Base-by-base conservation (phyloP, 2,329 filamentous ascomycete genomes). In the Calonectria montana region DNA sequence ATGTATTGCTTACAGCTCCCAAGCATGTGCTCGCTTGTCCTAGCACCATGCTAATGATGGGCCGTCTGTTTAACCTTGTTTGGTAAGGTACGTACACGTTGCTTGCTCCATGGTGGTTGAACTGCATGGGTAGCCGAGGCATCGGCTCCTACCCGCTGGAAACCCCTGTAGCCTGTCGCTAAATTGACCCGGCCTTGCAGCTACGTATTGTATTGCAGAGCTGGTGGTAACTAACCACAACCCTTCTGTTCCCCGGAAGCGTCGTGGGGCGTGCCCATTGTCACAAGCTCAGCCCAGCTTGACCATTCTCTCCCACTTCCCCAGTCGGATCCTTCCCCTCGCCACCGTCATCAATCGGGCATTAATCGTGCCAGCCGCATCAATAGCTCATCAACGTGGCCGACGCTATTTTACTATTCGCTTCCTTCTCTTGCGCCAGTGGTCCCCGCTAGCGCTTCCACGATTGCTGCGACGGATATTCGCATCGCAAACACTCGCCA, bases 1-100 rank as follows among this genome's bases (percentile, higher is more conserved):
- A 6, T 55, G 50, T 55, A 57, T 57, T 23, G 21, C 29, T 21
- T 21, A 55, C n/a, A 37, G 29, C 50, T 55, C n/a, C n/a, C 29
- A 37, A 21, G n/a, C n/a, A 23, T 31, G 16, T 23, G 31, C 10
- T 37, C 53, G 41, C 41, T 43, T 16, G 41, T 21, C 18, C 41
- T n/a, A 18, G 16, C 10, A n/a, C 31, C 5, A 37, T 35, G 23
- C 45, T 41, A 35, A 57, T 59, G 31, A 29, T 59, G 41, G 37
- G 65, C 73, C 64, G 74, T 65, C 18, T 23, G 27, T 23, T 57
- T 66, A 66, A 47, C 57, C 48, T 35, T 71, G 57, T 72, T 75
- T 59, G 64, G 59, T 29, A 45, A 27, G 50, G 67, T 72, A 69
- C 69, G 50, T 68, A 31, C 43, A 27, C 27, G 37, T 47, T 43